phyloP scores from a whole-genome alignment of 768 basidiomycete species.

The Scleroderma bovista region DNA sequence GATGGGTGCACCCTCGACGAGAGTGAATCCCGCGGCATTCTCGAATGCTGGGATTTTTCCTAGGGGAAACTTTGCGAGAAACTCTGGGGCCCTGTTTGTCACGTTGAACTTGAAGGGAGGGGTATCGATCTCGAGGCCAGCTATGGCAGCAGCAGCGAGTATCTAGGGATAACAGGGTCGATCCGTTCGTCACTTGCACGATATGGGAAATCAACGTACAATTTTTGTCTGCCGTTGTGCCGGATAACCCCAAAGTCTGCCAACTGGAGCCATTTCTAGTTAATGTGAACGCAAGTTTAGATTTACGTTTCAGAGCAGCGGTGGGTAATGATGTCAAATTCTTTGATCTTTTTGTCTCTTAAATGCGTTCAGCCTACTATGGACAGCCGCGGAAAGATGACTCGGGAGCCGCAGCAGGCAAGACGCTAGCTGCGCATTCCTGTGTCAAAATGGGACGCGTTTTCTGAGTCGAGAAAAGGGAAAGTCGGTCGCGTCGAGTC shows the following conservation, averaged over 20 bases:
- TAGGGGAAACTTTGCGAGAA: constrained; percentile 23
- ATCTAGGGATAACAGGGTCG: constrained; percentile 12
- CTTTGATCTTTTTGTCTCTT: background rate
- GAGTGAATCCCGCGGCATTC: constrained; percentile 13
- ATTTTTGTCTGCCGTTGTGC: constrained; percentile 24
- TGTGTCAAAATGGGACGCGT: too few species aligned
- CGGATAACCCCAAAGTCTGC: constrained; percentile 20
- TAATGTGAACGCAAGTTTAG: background rate
- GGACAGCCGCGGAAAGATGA: background rate
- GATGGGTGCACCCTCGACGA: constrained; percentile 25
- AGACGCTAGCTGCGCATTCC: too few species aligned
- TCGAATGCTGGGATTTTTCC: constrained; percentile 27
- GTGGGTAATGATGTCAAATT: background rate
- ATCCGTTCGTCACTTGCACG: background rate
- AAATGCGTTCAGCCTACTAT: background rate
- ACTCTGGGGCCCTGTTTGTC: constrained; percentile 24
- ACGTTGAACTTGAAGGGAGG: constrained; percentile 18
- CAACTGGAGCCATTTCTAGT: constrained; percentile 17
- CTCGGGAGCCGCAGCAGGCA: background rate
- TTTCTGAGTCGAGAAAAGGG: too few species aligned
- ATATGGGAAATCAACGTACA: constrained; percentile 11
- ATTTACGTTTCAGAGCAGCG: background rate
- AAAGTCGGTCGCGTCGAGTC: too few species aligned
- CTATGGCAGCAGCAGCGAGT: constrained; percentile 16
- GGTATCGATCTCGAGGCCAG: constrained; percentile 21